These are phyloP conservation scores for Cladorrhinum sp. DNA, from an alignment of 2,329 filamentous ascomycete genomes.

Conservation along the genomic window DNA sequence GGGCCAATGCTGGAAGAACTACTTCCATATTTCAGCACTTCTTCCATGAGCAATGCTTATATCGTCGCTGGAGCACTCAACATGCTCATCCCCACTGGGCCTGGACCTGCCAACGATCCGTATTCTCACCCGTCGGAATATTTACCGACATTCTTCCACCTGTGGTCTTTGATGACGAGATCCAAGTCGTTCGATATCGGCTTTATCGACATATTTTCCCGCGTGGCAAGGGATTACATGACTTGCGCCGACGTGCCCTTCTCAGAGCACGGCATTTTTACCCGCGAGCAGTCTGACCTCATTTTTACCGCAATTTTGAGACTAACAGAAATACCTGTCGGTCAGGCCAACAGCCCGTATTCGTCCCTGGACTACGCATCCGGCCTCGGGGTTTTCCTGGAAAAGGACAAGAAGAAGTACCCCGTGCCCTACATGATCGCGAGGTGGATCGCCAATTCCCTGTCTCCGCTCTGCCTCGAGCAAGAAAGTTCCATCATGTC, in stretches of 20 bases:
- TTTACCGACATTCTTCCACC: slow-evolving; percentile 89
- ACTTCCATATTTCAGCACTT: slow-evolving; percentile 85
- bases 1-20: slow-evolving; percentile 78
- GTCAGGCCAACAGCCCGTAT: slow-evolving; percentile 92
- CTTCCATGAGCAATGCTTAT: slow-evolving; percentile 86
- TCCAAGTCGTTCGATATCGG: slow-evolving; percentile 84
- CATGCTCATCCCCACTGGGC: slow-evolving; percentile 79
- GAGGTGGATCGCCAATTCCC: slow-evolving; percentile 85
- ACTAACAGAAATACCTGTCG: slow-evolving; percentile 91
- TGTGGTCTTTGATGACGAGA: slow-evolving; percentile 90
- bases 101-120: slow-evolving; percentile 66
- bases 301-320: slow-evolving; percentile 90
- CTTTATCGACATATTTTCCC: slow-evolving; percentile 85
- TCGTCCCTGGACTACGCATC: slow-evolving; percentile 78
- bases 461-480: slow-evolving; percentile 79
- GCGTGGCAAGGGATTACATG: slow-evolving; percentile 80
- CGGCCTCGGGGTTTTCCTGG: slow-evolving; percentile 80
- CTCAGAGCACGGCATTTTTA: slow-evolving; percentile 85
- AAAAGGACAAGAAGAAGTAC: slow-evolving; percentile 91
- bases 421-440: slow-evolving; percentile 90
- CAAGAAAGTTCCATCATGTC: slow-evolving; percentile 76
- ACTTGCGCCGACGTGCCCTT: slow-evolving; percentile 73
- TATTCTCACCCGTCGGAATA: slow-evolving; percentile 86
- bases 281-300: slow-evolving; percentile 82
- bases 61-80: slow-evolving; percentile 89